These are phyloP conservation scores for Benincasa hispida DNA, from an alignment of 306 rosid genomes.

Conservation along the genomic window DNA sequence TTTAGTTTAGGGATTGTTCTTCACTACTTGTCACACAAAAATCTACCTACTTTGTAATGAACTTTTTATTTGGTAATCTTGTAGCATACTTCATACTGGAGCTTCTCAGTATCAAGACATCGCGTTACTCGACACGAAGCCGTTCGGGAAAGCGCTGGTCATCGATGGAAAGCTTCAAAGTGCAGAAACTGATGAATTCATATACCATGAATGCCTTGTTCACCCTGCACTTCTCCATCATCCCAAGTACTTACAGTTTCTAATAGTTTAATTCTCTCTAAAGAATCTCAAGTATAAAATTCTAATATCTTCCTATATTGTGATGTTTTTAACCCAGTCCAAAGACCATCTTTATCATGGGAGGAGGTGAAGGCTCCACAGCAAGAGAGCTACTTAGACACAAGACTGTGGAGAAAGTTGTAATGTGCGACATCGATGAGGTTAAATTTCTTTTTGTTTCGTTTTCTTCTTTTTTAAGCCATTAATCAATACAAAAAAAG, in stretches of 20 bases:
- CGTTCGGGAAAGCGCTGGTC: slow-evolving; percentile 93
- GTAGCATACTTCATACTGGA: slow-evolving; percentile 87
- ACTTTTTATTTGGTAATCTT: slow-evolving; percentile 2
- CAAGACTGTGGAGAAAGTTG: slow-evolving; percentile 64
- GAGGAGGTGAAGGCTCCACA: slow-evolving; percentile 99
- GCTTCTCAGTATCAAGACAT: slow-evolving; percentile 88
- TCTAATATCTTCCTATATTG: background rate
- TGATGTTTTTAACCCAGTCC: slow-evolving; percentile 31
- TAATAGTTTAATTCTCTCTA: background rate
- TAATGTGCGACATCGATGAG: slow-evolving; percentile 97
- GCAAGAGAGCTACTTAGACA: slow-evolving; percentile 90
- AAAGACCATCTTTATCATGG: slow-evolving; percentile 73
- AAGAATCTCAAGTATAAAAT: background rate
- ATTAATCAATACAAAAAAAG: background rate
- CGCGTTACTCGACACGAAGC: slow-evolving; percentile 90
- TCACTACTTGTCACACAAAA: background rate
- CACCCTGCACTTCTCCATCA: slow-evolving; percentile 89
- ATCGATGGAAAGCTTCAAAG: slow-evolving; percentile 98
- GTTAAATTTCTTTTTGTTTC: slow-evolving; percentile 16
- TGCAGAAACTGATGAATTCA: slow-evolving; percentile 92
- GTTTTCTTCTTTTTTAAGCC: background rate
- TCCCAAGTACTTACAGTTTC: slow-evolving; percentile 35
- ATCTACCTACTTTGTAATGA: background rate
- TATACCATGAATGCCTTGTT: slow-evolving; percentile 94
- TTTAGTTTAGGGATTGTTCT: background rate